phyloP scores from a whole-genome alignment of 306 rosid genomes.

The Citrullus colocynthis region DNA sequence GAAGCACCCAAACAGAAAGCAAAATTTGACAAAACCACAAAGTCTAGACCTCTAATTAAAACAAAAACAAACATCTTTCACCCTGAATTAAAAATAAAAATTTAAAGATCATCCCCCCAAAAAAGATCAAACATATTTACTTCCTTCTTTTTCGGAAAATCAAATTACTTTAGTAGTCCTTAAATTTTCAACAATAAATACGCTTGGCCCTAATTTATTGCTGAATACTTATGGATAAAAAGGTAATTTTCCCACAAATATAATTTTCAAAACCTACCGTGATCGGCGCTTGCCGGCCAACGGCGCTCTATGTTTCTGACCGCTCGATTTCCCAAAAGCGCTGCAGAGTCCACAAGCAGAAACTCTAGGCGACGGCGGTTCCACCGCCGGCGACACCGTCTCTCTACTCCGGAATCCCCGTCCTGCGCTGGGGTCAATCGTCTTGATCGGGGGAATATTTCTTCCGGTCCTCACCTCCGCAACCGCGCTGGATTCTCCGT shows the following conservation, averaged over 20 bases:
- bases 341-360: conserved; percentile 63
- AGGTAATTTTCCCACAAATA: not conserved
- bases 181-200: no score
- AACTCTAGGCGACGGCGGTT: conserved; percentile 78
- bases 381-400: conserved; percentile 46
- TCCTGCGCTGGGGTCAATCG: conserved; percentile 33
- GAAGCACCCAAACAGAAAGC: not conserved
- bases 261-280: conserved; percentile 6
- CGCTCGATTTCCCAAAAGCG: conserved; percentile 33
- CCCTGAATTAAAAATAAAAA: not conserved
- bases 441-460: conserved; percentile 13
- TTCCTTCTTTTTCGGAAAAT: not conserved
- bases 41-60: not conserved
- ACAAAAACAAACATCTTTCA: not conserved
- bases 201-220: no score
- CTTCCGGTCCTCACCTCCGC: conserved; percentile 8
- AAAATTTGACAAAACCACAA: not conserved
- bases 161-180: no score
- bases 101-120: not conserved
- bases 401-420: conserved; percentile 42
- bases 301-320: conserved; percentile 26
- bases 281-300: conserved; percentile 27
- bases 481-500: not conserved
- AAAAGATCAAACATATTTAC: not conserved
- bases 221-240: no score